A percentile compares a stretch with the other conserved stretches of the same genome.
Conservation (phyloP, 495 filamentous ascomycete genomes). For the Pyronema omphalodes region DNA sequence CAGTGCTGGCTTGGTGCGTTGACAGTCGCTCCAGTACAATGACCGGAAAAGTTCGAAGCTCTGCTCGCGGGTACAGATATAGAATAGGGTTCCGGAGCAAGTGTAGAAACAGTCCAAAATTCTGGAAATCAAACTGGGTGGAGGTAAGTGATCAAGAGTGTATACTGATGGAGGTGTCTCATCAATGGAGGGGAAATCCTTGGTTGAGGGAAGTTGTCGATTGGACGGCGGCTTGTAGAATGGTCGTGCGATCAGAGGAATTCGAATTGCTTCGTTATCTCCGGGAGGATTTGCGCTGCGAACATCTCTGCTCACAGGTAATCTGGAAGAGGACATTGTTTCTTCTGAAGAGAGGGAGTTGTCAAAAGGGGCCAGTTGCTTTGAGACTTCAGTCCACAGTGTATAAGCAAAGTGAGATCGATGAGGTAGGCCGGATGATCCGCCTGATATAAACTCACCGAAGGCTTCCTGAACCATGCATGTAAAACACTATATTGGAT, state of each 20-base stretch:
- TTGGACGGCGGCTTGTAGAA: neutral
- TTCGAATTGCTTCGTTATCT: neutral
- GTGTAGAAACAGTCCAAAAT: neutral
- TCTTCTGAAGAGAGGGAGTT: too few relatives aligned
- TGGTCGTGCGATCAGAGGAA: neutral
- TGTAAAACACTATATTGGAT: too few relatives aligned
- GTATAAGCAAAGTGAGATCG: too few relatives aligned
- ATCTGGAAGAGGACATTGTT: too few relatives aligned
- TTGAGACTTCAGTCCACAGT: too few relatives aligned
- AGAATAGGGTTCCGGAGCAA: conserved; percentile 1
- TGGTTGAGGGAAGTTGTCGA: neutral
- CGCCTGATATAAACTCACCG: too few relatives aligned
- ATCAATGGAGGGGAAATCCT: neutral
- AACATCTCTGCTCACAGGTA: too few relatives aligned
- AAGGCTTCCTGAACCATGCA: too few relatives aligned
- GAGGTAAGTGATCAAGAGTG: neutral
- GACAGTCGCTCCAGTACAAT: neutral
- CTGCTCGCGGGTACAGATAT: neutral
- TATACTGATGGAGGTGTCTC: neutral
- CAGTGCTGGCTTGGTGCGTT: neutral
- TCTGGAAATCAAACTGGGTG: neutral
- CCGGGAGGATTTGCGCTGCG: neutral
- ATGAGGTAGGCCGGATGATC: too few relatives aligned
- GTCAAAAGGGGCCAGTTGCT: too few relatives aligned
- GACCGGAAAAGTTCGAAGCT: neutral